Evolutionary conservation across 148 eudicot species (phyloP).

Genomic region (Linanthus parryae): DNA sequence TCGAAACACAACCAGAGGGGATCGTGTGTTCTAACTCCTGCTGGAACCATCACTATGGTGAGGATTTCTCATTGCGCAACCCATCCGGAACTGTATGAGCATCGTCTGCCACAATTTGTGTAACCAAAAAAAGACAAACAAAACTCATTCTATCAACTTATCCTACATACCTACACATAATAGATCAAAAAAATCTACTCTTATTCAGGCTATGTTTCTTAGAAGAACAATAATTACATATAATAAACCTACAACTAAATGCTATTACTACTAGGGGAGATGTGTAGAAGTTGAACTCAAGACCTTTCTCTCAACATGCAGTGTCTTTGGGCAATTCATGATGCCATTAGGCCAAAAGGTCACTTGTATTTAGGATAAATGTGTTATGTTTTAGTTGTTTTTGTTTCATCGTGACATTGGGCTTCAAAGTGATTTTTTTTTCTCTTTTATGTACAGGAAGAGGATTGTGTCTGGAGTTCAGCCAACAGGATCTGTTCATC

Average conservation of each 20-base stretch:
- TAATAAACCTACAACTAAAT: background rate
- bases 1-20: too few relatives aligned
- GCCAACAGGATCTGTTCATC: conserved; percentile 91
- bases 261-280: background rate
- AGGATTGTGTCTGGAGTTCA: conserved; percentile 97
- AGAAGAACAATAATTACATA: background rate
- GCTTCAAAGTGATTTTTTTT: background rate
- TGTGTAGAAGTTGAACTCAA: background rate
- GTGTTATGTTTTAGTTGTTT: background rate
- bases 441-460: conserved; percentile 43
- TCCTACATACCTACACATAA: too few relatives aligned
- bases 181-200: too few relatives aligned
- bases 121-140: too few relatives aligned
- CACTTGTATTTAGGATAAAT: background rate
- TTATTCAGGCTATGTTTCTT: too few relatives aligned
- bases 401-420: background rate
- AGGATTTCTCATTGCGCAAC: too few relatives aligned
- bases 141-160: too few relatives aligned
- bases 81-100: too few relatives aligned
- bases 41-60: too few relatives aligned
- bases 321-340: background rate
- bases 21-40: too few relatives aligned
- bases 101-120: too few relatives aligned
- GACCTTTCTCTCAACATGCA: background rate
- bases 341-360: background rate